Evolutionary conservation across 2,329 filamentous ascomycete species (phyloP), one percentile per base, ranked within the genome.

Genomic region (Cryphonectria naterciae): DNA sequence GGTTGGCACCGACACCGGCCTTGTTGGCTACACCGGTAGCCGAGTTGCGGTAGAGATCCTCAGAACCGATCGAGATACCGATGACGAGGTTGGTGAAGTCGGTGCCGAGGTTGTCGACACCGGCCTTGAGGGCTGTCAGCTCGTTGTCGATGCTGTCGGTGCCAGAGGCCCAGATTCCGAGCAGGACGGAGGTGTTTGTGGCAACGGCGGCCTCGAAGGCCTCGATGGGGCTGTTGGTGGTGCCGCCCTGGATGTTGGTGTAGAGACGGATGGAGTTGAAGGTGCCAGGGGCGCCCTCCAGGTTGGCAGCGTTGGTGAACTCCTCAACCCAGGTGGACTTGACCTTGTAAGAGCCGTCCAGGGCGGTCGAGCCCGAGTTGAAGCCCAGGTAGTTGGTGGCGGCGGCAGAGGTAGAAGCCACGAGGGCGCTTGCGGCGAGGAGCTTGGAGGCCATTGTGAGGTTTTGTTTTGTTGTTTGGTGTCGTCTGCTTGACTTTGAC

Each of bases 21-120:
- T 88, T 81, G 77, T 89, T 89, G 67, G 84, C 81, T 72, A 91
- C 87, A 69, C 92, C 93, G 13, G 86, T 91, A n/a, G 88, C 86
- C 0, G 93, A 93, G 81, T 87, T 88, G 77, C 93, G 91, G 86
- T 96, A 96, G 60, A 96, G 86, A 80, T 97, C 94, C 85, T 97
- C 94, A 75, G 88, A 92, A 73, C 94, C 94, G 68, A 97, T 89
- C 0, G 93, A 95, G 81, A 97, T 95, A 79, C 93, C 94, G 70
- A 89, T 91, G 60, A 97, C 89, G 25, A 92, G 83, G 69, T 85
- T 83, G 54, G 86, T 86, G 76, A 97, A 89, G 64, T 85, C 82
- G 13, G 83, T 81, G 70, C 93, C 93, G 79, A 94, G 94, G 77
- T 89, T 84, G 65, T 81, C 75, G 74, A 95, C 91, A 75, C 93